Evolutionary conservation across 805 yeast genomes (phyloP), one percentile per base, ranked within the genome.

Genomic region (Metschnikowia arizonensis): DNA sequence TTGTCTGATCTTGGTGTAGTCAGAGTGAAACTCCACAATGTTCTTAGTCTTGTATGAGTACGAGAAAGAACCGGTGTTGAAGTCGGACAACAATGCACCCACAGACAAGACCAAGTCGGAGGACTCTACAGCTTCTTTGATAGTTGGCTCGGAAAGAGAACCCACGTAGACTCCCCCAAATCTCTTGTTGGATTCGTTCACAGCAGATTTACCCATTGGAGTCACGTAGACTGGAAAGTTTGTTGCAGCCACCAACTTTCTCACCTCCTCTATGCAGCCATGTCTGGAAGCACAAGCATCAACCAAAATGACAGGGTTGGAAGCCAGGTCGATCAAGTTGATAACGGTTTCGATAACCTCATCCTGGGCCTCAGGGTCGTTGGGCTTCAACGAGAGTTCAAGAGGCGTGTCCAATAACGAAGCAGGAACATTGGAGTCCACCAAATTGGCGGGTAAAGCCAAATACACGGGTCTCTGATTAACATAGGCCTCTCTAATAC

Each of bases 271-370:
- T 60, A 74, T 75, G 53, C 82, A 85, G 53, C 74, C 72, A 68
- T 87, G 95, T 69, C 95, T 78, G 40, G 83, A 70, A 49, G 90
- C 88, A 76, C 96, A 87, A 38, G 95, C 95, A 70, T 87, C 96
- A 37, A 87, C 88, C 57, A 87, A 73, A 58, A 88, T 78, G 47
- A 85, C 64, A 56, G 95, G 95, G 66, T 81, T 78, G 62, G 74
- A 62, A 46, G 95, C 84, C 33, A 65, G 65, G 51, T 61, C 55
- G 56, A 88, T 73, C 68, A 83, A 64, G 30, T 68, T 65, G 49
- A 79, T 56, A 48, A 84, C 61, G 35, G 59, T 55, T 30, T 74
- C 76, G 42, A 83, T 66, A 48, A 81, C 85, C 63, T 85, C 88
- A 26, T 65, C 66, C 65, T 83, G 86, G 45, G 84, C 77, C 44